Evolutionary conservation across 225 moss, liverwort and hornwort genomes (phyloP).

Genomic region (Bryum argenteum): DNA sequence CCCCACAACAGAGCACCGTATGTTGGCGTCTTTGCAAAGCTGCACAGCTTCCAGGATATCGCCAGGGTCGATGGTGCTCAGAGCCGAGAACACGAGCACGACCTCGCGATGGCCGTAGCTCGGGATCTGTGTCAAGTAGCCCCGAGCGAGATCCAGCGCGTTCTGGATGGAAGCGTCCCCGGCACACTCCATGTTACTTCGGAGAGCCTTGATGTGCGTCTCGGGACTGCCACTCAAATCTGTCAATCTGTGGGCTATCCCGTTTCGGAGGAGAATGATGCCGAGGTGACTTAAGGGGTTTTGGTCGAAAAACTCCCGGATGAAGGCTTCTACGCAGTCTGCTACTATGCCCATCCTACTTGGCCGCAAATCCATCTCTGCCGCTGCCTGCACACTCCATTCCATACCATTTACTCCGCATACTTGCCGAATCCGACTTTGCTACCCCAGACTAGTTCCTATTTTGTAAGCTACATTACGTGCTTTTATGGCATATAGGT

Average conservation of each 20-base stretch:
- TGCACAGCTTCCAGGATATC: conserved; percentile 78
- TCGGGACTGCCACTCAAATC: conserved; percentile 97
- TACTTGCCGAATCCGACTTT: no score
- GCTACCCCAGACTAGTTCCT: no score
- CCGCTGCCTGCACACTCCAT: conserved; percentile 73
- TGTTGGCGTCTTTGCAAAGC: conserved; percentile 78
- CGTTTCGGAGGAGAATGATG: conserved; percentile 74
- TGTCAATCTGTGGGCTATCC: conserved; percentile 76
- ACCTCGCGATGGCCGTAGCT: conserved; percentile 90
- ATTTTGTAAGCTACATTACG: no score
- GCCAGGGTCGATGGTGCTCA: conserved; percentile 94
- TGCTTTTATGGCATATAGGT: no score
- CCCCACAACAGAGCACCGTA: conserved; percentile 89
- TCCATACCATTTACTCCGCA: conserved; percentile 8
- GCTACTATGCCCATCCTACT: conserved; percentile 91
- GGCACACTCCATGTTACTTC: conserved; percentile 87
- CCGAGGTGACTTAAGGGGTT: conserved; percentile 94
- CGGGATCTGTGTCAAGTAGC: conserved; percentile 78
- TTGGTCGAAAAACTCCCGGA: conserved; percentile 96
- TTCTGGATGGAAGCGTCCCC: conserved; percentile 97
- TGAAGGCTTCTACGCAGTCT: conserved; percentile 87
- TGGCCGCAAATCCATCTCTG: conserved; percentile 96
- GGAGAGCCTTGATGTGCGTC: conserved; percentile 79
- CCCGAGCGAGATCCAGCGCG: conserved; percentile 80
- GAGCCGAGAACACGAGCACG: conserved; percentile 75